Conservation (phyloP, 768 basidiomycete genomes). For the Kwoniella heveanensis region DNA sequence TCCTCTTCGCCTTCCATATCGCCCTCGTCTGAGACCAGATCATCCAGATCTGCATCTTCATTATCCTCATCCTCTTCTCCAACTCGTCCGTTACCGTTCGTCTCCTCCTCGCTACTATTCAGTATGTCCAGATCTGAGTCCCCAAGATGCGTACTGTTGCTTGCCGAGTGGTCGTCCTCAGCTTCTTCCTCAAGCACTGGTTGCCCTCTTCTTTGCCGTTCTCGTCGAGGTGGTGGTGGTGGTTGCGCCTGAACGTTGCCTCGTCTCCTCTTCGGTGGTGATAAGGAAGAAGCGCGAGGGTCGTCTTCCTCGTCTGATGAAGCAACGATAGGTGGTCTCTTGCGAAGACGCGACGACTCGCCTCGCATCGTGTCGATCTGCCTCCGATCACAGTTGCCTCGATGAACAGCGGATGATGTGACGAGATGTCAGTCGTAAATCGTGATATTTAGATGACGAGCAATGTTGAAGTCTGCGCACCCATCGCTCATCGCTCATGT, state of each 20-base stretch:
- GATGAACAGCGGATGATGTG: too few species aligned
- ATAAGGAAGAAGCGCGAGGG: neutral
- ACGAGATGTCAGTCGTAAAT: too few species aligned
- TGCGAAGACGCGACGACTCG: neutral
- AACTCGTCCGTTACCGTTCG: neutral
- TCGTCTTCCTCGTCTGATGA: slow-evolving; percentile 31
- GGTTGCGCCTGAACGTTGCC: neutral
- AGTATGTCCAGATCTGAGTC: slow-evolving; percentile 5
- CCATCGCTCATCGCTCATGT: neutral
- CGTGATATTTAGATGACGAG: too few species aligned
- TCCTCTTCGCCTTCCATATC: slow-evolving; percentile 8
- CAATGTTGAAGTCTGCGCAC: too few species aligned
- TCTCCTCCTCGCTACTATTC: neutral
- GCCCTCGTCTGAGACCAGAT: slow-evolving; percentile 4
- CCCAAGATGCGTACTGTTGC: slow-evolving; percentile 12
- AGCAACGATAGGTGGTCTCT: slow-evolving; percentile 16
- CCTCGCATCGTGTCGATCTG: slow-evolving; percentile 1
- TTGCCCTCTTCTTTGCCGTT: neutral
- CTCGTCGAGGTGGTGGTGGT: too few species aligned
- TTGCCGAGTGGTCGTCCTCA: too few species aligned
- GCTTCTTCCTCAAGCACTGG: slow-evolving; percentile 6
- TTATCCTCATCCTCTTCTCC: neutral
- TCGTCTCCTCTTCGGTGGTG: slow-evolving; percentile 18
- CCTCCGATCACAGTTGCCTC: too few species aligned
- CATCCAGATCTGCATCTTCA: slow-evolving; percentile 11